Evolutionary conservation across 108 stramenopile genomes (phyloP), one percentile per base, ranked within the genome.

Genomic region (Nitzschia palea): DNA sequence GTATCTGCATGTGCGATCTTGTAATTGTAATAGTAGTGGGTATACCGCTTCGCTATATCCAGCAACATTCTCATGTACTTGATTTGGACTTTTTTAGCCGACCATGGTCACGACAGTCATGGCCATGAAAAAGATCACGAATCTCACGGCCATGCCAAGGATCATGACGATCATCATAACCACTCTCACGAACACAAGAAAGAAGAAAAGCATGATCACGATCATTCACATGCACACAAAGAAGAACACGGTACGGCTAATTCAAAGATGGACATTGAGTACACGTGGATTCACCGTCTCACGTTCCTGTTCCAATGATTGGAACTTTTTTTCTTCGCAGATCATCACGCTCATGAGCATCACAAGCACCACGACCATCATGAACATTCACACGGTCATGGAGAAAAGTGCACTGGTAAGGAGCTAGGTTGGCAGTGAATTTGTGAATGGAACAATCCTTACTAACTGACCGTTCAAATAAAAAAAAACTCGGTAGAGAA

Each of bases 1-100:
- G 31, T 64, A 73, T 47, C 33, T 73, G 74, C 35, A 75, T 68
- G 5, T 48, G 20, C 6, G 76, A 81, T 65, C 71, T n/a, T n/a
- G n/a, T n/a, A n/a, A n/a, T n/a, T n/a, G n/a, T n/a, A n/a, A n/a
- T n/a, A n/a, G n/a, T n/a, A n/a, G n/a, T n/a, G n/a, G n/a, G n/a
- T n/a, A n/a, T n/a, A n/a, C n/a, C n/a, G n/a, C n/a, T n/a, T n/a
- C n/a, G n/a, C n/a, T n/a, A n/a, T n/a, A n/a, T n/a, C n/a, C n/a
- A n/a, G n/a, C n/a, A n/a, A n/a, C n/a, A n/a, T n/a, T n/a, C n/a
- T n/a, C n/a, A n/a, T n/a, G n/a, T n/a, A n/a, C n/a, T n/a, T n/a
- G n/a, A n/a, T n/a, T n/a, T n/a, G n/a, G n/a, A n/a, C n/a, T n/a
- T n/a, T n/a, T n/a, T n/a, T 42, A 64, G 48, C 71, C 18, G 72